Base-by-base conservation (phyloP, 2,329 filamentous ascomycete species). In the Lecanicillium sp. region DNA sequence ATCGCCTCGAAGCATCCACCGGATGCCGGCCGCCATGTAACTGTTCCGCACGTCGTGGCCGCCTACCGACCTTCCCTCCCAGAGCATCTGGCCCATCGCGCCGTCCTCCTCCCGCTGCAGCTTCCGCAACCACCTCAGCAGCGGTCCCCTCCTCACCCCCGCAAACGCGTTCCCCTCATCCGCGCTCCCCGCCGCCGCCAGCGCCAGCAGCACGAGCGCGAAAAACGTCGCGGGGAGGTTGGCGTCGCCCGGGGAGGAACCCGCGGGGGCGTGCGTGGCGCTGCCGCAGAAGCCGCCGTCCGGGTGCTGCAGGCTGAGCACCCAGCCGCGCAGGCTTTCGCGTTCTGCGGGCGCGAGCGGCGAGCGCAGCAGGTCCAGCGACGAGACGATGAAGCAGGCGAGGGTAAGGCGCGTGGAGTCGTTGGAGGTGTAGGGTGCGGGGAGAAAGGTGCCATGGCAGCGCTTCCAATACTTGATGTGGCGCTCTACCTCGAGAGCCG, bases 391-490 rank as follows among this genome's bases (percentile, higher is more conserved):
- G 72, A 98, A 95, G 72, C 85, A 95, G 56, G 83, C 90, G 47
- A 97, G 81, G 5, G 86, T 86, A 72, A 97, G 86, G 59, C 93
- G 90, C 59, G 85, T 91, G 56, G 89, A 89, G 70, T 98, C 93
- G 64, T 86, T 93, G 63, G 83, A 77, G 14, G 87, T 94, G 71
- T 97, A 98, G 53, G 81, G 76, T 38, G 83, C 77, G 0, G 93
- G 93, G 6, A 98, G 81, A 52, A 85, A 78, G 20, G 84, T 85
- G 63, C 85, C 86, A 55, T 93, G 78, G 64, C 91, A 96, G 62
- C 90, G 84, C 55, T 90, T 80, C 84, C 90, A 98, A 77, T 96
- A 98, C 62, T 86, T 88, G 62, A 93, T 73, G 65, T 98, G 93
- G 49, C 75, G 78, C 40, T 78, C 72, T 50, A 74, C 79, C 61